Percentiles rank a stretch among this genome's conserved stretches.
Conservation (phyloP, 257 asterid genomes). For the Avicennia marina region DNA sequence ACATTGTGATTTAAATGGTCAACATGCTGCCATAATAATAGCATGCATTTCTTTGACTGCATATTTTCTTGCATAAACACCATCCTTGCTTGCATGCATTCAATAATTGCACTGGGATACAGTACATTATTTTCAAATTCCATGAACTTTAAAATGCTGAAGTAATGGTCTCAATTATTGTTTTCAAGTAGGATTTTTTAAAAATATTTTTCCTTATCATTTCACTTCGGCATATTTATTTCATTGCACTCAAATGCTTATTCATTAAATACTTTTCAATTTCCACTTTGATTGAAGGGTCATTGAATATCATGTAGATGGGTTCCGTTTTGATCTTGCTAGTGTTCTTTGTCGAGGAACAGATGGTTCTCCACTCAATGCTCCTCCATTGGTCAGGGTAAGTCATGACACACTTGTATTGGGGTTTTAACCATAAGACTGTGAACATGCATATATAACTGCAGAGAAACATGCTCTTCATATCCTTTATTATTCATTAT, state of each 20-base stretch:
- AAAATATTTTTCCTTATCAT: no score
- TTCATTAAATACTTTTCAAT: conserved; percentile 6
- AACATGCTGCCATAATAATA: neutral
- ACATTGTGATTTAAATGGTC: neutral
- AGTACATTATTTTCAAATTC: neutral
- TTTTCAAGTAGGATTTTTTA: no score
- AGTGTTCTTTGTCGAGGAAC: conserved; percentile 94
- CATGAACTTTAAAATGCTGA: neutral
- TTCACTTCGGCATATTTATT: conserved; percentile 3
- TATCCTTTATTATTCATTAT: no score
- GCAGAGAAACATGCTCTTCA: conserved; percentile 2
- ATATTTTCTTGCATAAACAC: neutral
- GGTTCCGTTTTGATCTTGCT: conserved; percentile 96
- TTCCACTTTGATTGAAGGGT: conserved; percentile 57
- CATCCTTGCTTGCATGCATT: neutral
- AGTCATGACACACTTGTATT: conserved; percentile 13
- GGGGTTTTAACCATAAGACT: neutral
- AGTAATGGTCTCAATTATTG: neutral
- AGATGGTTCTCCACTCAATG: conserved; percentile 84
- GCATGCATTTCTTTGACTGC: neutral
- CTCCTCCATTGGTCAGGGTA: conserved; percentile 90
- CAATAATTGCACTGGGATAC: neutral
- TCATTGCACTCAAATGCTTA: neutral
- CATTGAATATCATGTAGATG: conserved; percentile 87
- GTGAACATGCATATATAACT: conserved; percentile 9